phyloP scores from a whole-genome alignment of 331 rosid species.

The Dryas integrifolia region DNA sequence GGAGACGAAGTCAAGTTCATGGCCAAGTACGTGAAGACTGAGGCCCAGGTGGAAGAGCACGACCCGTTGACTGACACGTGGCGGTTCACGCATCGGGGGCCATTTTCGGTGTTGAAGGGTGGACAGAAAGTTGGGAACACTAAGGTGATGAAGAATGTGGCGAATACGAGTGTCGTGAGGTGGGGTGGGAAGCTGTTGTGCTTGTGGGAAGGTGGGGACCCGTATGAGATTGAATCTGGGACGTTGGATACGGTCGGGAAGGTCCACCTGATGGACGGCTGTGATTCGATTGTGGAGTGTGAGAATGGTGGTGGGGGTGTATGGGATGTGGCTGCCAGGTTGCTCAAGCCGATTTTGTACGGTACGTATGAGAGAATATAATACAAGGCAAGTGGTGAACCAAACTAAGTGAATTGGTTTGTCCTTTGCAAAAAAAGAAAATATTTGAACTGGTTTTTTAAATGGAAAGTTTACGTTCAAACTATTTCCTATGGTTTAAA shows the following conservation, averaged over 20 bases:
- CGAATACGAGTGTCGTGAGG: constrained; percentile 75
- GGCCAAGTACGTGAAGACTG: constrained; percentile 83
- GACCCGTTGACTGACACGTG: constrained; percentile 51
- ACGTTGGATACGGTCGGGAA: constrained; percentile 65
- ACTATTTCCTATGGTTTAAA: neutral
- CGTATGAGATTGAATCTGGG: constrained; percentile 65
- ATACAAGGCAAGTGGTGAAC: neutral
- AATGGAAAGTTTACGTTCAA: neutral
- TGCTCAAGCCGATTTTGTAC: constrained; percentile 67
- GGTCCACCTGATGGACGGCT: constrained; percentile 32
- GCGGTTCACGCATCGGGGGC: constrained; percentile 75
- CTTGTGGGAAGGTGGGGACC: constrained; percentile 96
- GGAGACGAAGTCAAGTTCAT: constrained; percentile 47
- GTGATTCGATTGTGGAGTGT: constrained; percentile 19
- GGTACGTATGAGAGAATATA: constrained; percentile 43
- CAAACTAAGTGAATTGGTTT: neutral
- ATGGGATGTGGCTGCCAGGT: constrained; percentile 58
- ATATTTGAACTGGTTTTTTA: neutral
- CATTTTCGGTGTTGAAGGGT: constrained; percentile 78
- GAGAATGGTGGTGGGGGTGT: constrained; percentile 26
- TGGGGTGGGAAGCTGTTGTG: constrained; percentile 76
- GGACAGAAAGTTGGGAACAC: constrained; percentile 78
- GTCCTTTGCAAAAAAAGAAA: neutral
- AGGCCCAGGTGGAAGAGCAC: constrained; percentile 76
- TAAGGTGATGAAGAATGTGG: constrained; percentile 97